Evolutionary conservation across 805 yeast genomes (phyloP).

Genomic region (Hanseniaspora pseudoguilliermondii): DNA sequence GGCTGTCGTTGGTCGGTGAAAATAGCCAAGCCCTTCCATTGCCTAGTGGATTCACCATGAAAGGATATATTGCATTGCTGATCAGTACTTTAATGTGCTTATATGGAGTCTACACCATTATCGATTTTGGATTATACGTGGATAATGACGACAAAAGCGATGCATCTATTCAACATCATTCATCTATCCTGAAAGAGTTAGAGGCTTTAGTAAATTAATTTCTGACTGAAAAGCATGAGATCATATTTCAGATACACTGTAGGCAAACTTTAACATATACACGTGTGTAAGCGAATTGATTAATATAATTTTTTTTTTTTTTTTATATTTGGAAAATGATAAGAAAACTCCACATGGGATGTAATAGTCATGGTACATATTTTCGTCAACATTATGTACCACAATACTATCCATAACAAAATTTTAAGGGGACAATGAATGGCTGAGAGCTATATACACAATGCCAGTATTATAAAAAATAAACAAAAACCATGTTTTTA

Average conservation of each 20-base stretch:
- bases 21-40: conserved; percentile 46
- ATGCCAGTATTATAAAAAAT: not conserved
- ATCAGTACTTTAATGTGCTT: conserved; percentile 44
- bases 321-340: not conserved
- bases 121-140: conserved; percentile 54
- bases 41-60: conserved; percentile 57
- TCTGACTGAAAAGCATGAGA: not conserved
- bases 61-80: conserved; percentile 53
- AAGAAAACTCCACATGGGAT: conserved; percentile 3
- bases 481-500: not conserved
- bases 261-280: not conserved
- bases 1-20: conserved; percentile 50
- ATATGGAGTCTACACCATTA: conserved; percentile 48
- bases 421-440: not conserved
- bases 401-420: too few species aligned
- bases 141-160: not conserved
- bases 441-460: not conserved
- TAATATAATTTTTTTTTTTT: not conserved
- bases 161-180: not conserved
- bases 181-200: not conserved
- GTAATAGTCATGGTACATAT: not conserved
- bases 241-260: not conserved
- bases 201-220: not conserved
- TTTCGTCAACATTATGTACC: too few species aligned
- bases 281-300: not conserved